These are phyloP conservation scores for Zygosaccharomyces sapae DNA, from an alignment of 1,139 yeast genomes.

Conservation along the genomic window DNA sequence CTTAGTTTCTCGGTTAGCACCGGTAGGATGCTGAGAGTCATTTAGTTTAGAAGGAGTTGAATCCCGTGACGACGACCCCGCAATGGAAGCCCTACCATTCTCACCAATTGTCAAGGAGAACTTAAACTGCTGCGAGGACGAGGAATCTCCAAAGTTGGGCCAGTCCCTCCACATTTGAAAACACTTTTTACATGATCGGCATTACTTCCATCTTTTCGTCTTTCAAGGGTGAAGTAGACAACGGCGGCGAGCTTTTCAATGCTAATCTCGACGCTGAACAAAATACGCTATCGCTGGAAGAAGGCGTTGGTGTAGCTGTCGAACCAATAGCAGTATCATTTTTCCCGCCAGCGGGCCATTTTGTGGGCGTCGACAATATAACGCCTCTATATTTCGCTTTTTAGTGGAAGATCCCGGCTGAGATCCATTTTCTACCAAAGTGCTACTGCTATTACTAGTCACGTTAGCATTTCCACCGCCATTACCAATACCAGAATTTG, in stretches of 20 bases:
- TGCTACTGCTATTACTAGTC: conserved; percentile 4
- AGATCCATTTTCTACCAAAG: conserved; percentile 6
- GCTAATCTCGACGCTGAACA: conserved; percentile 22
- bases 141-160: conserved; percentile 3
- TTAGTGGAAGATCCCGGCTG: conserved; percentile 16
- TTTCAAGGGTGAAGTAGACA: conserved; percentile 12
- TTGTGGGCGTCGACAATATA: conserved; percentile 28
- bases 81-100: conserved; percentile 26
- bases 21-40: not conserved
- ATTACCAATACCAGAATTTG: not conserved
- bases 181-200: too few relatives aligned
- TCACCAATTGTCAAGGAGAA: conserved; percentile 25
- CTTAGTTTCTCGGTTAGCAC: not conserved
- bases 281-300: conserved; percentile 21
- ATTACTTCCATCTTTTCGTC: too few relatives aligned
- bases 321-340: conserved; percentile 8
- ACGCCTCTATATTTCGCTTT: conserved; percentile 32
- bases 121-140: conserved; percentile 15
- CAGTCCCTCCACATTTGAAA: too few relatives aligned
- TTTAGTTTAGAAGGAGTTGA: not conserved
- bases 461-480: not conserved
- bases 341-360: conserved; percentile 9
- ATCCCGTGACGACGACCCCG: conserved; percentile 14
- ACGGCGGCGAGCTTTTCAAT: conserved; percentile 24
- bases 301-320: conserved; percentile 20